These are phyloP conservation scores for Ampelocalamus luodianensis DNA, from an alignment of 176 grass and related monocot species.

Conservation along the genomic window DNA sequence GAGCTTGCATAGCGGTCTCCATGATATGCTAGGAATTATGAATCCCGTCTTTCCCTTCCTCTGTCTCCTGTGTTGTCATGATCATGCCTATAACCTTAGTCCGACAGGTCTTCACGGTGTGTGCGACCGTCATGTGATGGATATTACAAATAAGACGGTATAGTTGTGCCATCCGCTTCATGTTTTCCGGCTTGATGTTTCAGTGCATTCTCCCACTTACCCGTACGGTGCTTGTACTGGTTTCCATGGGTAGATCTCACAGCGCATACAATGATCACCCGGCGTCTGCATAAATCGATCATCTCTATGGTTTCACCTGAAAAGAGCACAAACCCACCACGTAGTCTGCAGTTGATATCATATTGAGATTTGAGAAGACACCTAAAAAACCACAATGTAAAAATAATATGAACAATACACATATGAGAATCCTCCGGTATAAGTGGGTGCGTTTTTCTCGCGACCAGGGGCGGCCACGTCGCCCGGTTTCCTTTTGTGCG, in stretches of 20 bases:
- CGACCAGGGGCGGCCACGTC: too few relatives aligned
- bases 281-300: neutral
- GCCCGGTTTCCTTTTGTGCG: too few relatives aligned
- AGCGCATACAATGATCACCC: neutral
- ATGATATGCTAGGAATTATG: constrained; percentile 30
- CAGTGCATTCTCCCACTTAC: neutral
- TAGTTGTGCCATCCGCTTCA: neutral
- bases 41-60: constrained; percentile 22
- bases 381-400: neutral
- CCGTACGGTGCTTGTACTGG: too few relatives aligned
- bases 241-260: neutral
- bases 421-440: neutral
- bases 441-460: neutral
- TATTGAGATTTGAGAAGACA: neutral
- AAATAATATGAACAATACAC: neutral
- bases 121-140: neutral
- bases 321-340: constrained; percentile 3
- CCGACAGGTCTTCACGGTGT: constrained; percentile 3
- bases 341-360: neutral
- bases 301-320: neutral
- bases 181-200: constrained; percentile 9
- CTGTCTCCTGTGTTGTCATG: constrained; percentile 12
- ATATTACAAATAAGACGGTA: constrained; percentile 46
- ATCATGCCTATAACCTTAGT: constrained; percentile 1
- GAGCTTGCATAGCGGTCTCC: constrained; percentile 1